Evolutionary conservation across 345 rosid species (phyloP).

Genomic region (Alliaria petiolata): DNA sequence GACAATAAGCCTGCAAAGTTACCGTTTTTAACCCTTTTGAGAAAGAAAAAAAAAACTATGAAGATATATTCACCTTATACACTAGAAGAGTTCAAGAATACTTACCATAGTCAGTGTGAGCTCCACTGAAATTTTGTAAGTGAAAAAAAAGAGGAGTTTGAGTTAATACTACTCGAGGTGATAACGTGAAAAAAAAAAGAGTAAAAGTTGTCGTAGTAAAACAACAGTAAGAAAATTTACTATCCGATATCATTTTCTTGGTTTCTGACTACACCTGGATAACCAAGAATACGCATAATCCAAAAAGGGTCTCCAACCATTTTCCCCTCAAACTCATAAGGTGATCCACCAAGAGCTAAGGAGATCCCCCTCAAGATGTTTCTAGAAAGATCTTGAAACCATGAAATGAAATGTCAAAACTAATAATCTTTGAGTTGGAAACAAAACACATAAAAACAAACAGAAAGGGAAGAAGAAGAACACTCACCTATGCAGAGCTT

Average conservation of each 20-base stretch:
- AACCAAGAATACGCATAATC: slow-evolving; percentile 72
- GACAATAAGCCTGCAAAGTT: slow-evolving; percentile 49
- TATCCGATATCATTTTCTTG: slow-evolving; percentile 62
- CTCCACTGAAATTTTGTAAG: slow-evolving; percentile 45
- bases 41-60: background rate
- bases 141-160: background rate
- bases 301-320: slow-evolving; percentile 77
- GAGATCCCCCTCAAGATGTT: slow-evolving; percentile 72
- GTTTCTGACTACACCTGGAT: slow-evolving; percentile 53
- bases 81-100: background rate
- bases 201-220: background rate
- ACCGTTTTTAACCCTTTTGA: background rate
- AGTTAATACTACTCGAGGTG: background rate
- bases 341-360: slow-evolving; percentile 63
- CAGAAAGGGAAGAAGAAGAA: background rate
- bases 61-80: background rate
- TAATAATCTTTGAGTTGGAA: background rate
- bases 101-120: slow-evolving; percentile 82
- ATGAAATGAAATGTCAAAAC: background rate
- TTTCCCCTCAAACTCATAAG: slow-evolving; percentile 66
- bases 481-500: slow-evolving; percentile 61
- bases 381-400: slow-evolving; percentile 55
- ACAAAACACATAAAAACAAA: background rate
- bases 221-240: slow-evolving; percentile 34
- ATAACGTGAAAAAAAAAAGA: background rate